Evolutionary conservation across 2,329 filamentous ascomycete species (phyloP).

Genomic region (Talaromyces sp.): DNA sequence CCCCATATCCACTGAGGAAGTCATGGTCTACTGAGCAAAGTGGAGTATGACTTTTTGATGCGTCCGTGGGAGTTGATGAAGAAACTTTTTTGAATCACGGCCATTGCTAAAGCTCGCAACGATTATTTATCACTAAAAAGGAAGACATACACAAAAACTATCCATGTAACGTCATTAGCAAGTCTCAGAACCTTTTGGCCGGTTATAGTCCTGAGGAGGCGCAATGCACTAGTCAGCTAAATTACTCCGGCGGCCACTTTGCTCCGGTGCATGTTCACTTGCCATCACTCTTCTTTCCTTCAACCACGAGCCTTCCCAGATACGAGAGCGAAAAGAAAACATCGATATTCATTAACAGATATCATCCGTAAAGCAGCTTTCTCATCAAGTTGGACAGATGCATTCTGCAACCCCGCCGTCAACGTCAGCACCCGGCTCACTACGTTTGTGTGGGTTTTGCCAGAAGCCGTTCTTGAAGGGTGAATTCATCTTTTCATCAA

Average conservation of each 20-base stretch:
- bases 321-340: not conserved
- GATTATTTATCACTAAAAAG: not conserved
- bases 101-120: not conserved
- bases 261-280: not conserved
- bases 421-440: not conserved
- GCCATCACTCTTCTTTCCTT: not conserved
- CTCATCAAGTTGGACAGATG: not conserved
- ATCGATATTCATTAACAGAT: too few relatives aligned
- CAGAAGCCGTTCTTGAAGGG: too few relatives aligned
- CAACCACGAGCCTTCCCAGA: not conserved
- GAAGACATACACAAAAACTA: not conserved
- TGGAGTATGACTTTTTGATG: not conserved
- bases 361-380: not conserved
- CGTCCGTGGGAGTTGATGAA: not conserved
- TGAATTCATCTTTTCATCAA: not conserved
- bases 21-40: not conserved
- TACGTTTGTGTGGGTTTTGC: constrained; percentile 8
- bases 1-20: not conserved
- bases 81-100: not conserved
- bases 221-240: not conserved
- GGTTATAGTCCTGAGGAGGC: not conserved
- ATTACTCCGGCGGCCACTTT: not conserved
- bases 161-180: not conserved
- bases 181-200: not conserved
- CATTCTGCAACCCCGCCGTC: not conserved